Percentiles rank a stretch among this genome's conserved stretches.
Conservation (phyloP, 2,329 filamentous ascomycete genomes). For the Aspergillus niger region DNA sequence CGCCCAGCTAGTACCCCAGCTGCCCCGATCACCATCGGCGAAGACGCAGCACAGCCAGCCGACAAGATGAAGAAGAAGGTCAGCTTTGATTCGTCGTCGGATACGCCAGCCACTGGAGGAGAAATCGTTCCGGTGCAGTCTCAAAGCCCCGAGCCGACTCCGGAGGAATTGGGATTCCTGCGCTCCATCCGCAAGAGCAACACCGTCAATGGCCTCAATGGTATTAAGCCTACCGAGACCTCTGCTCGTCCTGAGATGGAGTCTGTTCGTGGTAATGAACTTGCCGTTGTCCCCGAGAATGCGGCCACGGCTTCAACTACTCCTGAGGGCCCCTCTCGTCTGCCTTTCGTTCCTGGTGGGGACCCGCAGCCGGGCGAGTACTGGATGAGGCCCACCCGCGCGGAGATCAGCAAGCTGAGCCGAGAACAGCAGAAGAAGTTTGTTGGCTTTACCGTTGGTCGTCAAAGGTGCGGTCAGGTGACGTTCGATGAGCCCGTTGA, state of each 20-base stretch:
- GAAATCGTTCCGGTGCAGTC: constrained; percentile 57
- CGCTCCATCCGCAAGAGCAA: constrained; percentile 55
- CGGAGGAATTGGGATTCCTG: constrained; percentile 62
- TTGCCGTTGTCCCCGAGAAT: constrained; percentile 73
- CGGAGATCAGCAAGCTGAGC: constrained; percentile 77
- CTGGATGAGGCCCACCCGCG: constrained; percentile 77
- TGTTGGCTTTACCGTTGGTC: constrained; percentile 75
- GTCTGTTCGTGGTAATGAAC: constrained; percentile 71
- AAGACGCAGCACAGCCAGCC: constrained; percentile 40
- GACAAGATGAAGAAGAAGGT: constrained; percentile 71
- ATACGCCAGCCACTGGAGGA: constrained; percentile 39
- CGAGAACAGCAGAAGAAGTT: constrained; percentile 76
- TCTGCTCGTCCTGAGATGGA: constrained; percentile 63
- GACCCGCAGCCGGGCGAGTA: constrained; percentile 72
- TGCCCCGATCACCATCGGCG: constrained; percentile 39
- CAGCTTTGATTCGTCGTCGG: constrained; percentile 71
- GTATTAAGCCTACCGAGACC: constrained; percentile 34
- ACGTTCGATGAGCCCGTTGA: constrained; percentile 82
- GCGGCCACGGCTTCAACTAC: constrained; percentile 40
- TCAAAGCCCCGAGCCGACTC: constrained; percentile 54
- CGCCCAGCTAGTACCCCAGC: constrained; percentile 40
- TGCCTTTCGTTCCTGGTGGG: constrained; percentile 31
- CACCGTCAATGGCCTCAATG: constrained; percentile 49
- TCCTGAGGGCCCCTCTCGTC: constrained; percentile 35
- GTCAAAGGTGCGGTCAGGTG: constrained; percentile 77